Base-by-base conservation (phyloP, 2,329 filamentous ascomycete genomes). In the Coleophoma crateriformis region DNA sequence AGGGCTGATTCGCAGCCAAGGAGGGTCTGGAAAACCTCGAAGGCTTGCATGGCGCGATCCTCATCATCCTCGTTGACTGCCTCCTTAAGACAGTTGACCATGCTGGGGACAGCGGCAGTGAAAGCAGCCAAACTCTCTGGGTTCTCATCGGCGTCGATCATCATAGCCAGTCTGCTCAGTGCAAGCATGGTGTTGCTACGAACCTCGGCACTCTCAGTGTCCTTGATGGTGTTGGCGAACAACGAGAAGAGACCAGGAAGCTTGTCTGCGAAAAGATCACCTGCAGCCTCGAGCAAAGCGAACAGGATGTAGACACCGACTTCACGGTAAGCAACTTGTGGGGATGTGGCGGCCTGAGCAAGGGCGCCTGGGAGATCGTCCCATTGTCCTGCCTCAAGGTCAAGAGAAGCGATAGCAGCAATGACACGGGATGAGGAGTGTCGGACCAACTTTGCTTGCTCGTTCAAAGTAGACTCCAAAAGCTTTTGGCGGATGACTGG, bases 21-120 rank as follows among this genome's bases (percentile, higher is more conserved):
- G 62, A 96, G 85, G 46, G 89, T 94, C 75, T 97, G 94, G 80
- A 97, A 96, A 58, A 96, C 90, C 67, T 97, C 94, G 61, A 97
- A 99, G 22, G 90, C 83, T 65, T 92, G 85, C 76, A 92, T 89
- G 60, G 88, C 85, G 66, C 87, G 86, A 65, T 96, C 91, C 61
- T 96, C 91, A 61, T 96, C 87, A 50, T 81, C 80, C 50, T 80
- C 79, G 61, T 90, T 81, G 51, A 97, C 87, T 22, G 88, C 82
- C 55, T 85, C 79, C 77, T 96, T 94, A 58, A 97, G 78, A 11
- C 96, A 89, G 55, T 84, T 81, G 52, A 97, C 92, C 86, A 97
- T 94, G 61, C 82, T 73, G 11, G 94, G 92, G 52, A 97, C 79
- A 49, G 94, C 82, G 56, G 79, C 76, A 69, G 95, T 88, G 66